phyloP scores from a whole-genome alignment of 495 filamentous ascomycete species.

The Penicillium fimorum region DNA sequence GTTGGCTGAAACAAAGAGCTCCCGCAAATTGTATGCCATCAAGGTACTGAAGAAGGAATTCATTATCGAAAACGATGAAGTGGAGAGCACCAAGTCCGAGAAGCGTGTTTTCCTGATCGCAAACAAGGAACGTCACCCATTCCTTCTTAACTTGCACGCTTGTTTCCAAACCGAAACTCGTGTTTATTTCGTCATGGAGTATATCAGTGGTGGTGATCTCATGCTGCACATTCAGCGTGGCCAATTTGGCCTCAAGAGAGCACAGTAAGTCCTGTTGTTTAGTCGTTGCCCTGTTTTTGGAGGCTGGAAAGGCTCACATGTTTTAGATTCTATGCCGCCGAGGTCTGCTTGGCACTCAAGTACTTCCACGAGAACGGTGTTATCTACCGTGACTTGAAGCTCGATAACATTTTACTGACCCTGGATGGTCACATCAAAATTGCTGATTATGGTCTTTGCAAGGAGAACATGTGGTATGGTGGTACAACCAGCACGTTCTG shows the following conservation, averaged over 20 bases:
- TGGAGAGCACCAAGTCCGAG: conserved; percentile 97
- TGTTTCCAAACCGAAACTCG: conserved; percentile 99
- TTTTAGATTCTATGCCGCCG: conserved; percentile 91
- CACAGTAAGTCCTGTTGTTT: conserved; percentile 67
- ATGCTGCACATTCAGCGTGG: conserved; percentile 99
- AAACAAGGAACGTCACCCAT: conserved; percentile 96
- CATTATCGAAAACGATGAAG: conserved; percentile 99
- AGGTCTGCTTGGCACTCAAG: conserved; percentile 95
- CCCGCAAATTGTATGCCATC: conserved; percentile 92
- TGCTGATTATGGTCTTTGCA: conserved; percentile 97
- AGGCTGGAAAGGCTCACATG: not conserved
- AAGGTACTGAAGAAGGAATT: conserved; percentile 99
- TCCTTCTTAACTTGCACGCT: conserved; percentile 91
- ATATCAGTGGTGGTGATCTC: conserved; percentile 96
- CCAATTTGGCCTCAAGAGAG: conserved; percentile 91
- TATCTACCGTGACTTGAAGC: conserved; percentile 98
- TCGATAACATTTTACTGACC: conserved; percentile 96
- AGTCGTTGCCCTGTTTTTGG: not conserved
- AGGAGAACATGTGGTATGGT: conserved; percentile 99
- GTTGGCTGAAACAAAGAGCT: conserved; percentile 93
- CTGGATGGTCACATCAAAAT: conserved; percentile 98
- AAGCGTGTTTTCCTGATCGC: conserved; percentile 96
- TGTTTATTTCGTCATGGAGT: conserved; percentile 99
- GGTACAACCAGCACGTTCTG: conserved; percentile 97
- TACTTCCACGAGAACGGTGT: conserved; percentile 99